Base-by-base conservation (phyloP, 805 yeast species). In the Metschnikowia henanensis region DNA sequence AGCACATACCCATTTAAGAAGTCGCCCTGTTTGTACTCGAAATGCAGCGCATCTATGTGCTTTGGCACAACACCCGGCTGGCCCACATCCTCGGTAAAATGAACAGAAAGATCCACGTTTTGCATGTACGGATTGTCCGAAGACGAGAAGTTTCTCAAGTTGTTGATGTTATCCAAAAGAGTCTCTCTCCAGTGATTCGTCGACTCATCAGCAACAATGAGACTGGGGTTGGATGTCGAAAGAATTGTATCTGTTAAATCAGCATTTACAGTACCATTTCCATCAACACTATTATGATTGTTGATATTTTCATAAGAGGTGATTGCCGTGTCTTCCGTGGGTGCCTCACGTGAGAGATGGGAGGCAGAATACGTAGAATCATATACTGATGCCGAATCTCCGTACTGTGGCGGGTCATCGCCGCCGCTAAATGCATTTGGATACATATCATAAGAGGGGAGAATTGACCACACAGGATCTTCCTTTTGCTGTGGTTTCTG, bases 21-120 rank as follows among this genome's bases (percentile, higher is more conserved):
- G 56, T 84, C 90, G n/a, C 88, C 88, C 10, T 83, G 81, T 16
- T 77, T 77, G 56, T 77, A 84, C 57, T 81, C 87, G 49, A 51
- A 59, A 19, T 56, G 43, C 43, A 62, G 59, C 15, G 55, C 53
- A 41, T 68, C 65, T 5, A 69, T 60, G 20, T 51, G 46, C 25
- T 52, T 59, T 4, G 69, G 70, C 1, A 30, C 41, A 39, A 53
- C 49, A 5, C 66, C 66, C 2, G 49, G 21, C 32, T 58, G 51
- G 19, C 72, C 63, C 15, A 68, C 60, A 10, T 66, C 65, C 37
- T 64, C 61, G 3, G 73, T 70, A 49, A 68, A 69, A 26, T 52
- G 53, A n/a, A 66, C 50, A 4, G 57, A 42, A n/a, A 69, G 57
- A n/a, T 61, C 51, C 6, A 69, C 49, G 3, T 61, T 54, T 13